Base-by-base conservation (phyloP, 2,329 filamentous ascomycete genomes). In the Cladophialophora exuberans region DNA sequence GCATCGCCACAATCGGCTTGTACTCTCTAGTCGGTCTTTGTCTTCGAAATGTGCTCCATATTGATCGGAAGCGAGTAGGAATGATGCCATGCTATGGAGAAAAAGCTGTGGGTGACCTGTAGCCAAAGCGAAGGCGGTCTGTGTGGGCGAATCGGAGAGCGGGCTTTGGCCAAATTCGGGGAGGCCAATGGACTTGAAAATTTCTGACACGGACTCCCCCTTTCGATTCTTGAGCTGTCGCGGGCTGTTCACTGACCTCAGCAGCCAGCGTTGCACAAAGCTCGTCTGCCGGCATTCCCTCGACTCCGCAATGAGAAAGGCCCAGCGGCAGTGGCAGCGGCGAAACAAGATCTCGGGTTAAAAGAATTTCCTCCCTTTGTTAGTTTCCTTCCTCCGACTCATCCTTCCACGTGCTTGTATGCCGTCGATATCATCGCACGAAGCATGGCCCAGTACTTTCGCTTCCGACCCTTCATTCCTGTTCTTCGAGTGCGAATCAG, bases 401-500 rank as follows among this genome's bases (percentile, higher is more conserved):
- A n/a, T 45, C 23, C 41, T 22, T 25, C 42, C 36, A 25, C 22
- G 54, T 50, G 28, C 52, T 50, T 39, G 15, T 46, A 33, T 25
- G 31, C 36, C 18, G 44, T 22, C 43, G 18, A 18, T 20, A 20
- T 15, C 10, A 15, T 39, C 15, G 36, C 20, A 45, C 48, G 35
- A 18, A 57, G 52, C 52, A 61, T 61, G 58, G 58, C 58, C 44
- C 51, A n/a, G 25, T 30, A 20, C 22, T 45, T 43, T 20, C 59
- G 49, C 31, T 59, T 56, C 51, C 39, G 26, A 35, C 55, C 57
- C 36, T 61, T 59, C 39, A 53, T 56, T 54, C 54, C 57, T 45
- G 56, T 64, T 35, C 57, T 52, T 46, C 61, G 62, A 15, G 59
- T 63, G 22, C 62, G 59, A 46, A 52, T 64, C 26, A 59, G 61